phyloP scores from a whole-genome alignment of 495 filamentous ascomycete genomes.

The Neurospora cerealis region DNA sequence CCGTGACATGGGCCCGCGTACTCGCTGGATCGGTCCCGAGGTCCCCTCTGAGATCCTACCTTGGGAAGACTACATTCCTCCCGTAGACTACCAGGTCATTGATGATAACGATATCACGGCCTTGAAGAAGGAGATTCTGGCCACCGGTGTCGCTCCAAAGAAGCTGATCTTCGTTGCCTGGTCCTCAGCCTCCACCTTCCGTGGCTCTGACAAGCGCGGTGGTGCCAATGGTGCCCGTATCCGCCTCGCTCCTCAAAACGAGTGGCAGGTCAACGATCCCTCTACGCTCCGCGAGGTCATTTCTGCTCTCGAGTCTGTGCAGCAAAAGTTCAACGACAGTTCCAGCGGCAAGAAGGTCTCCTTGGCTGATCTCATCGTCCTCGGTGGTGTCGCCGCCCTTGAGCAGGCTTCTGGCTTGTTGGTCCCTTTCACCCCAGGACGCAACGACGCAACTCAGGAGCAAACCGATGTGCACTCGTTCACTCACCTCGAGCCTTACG shows the following conservation, averaged over 20 bases:
- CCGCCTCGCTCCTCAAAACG: slow-evolving; percentile 55
- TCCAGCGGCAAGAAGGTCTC: slow-evolving; percentile 57
- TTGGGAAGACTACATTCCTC: slow-evolving; percentile 60
- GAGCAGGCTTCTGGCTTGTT: slow-evolving; percentile 49
- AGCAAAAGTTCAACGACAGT: slow-evolving; percentile 51
- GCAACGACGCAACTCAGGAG: slow-evolving; percentile 44
- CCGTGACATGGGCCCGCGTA: slow-evolving; percentile 60
- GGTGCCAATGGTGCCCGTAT: slow-evolving; percentile 68
- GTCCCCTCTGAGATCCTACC: slow-evolving; percentile 49
- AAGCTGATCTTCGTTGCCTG: slow-evolving; percentile 52
- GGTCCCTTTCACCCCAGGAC: slow-evolving; percentile 40
- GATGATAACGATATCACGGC: slow-evolving; percentile 46
- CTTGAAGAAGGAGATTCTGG: slow-evolving; percentile 56
- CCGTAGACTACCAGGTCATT: slow-evolving; percentile 43
- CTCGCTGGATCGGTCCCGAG: slow-evolving; percentile 60
- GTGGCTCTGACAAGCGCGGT: slow-evolving; percentile 64
- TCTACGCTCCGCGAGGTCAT: slow-evolving; percentile 48
- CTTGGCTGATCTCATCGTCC: slow-evolving; percentile 61
- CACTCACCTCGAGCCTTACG: slow-evolving; percentile 47
- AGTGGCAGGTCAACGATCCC: slow-evolving; percentile 62
- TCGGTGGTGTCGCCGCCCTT: slow-evolving; percentile 57
- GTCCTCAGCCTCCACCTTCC: slow-evolving; percentile 64
- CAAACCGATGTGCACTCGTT: slow-evolving; percentile 56
- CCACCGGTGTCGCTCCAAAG: slow-evolving; percentile 40
- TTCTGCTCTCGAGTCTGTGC: slow-evolving; percentile 46